These are phyloP conservation scores for Globisporangium nodosum DNA, from an alignment of 352 stramenopile species.

Conservation along the genomic window DNA sequence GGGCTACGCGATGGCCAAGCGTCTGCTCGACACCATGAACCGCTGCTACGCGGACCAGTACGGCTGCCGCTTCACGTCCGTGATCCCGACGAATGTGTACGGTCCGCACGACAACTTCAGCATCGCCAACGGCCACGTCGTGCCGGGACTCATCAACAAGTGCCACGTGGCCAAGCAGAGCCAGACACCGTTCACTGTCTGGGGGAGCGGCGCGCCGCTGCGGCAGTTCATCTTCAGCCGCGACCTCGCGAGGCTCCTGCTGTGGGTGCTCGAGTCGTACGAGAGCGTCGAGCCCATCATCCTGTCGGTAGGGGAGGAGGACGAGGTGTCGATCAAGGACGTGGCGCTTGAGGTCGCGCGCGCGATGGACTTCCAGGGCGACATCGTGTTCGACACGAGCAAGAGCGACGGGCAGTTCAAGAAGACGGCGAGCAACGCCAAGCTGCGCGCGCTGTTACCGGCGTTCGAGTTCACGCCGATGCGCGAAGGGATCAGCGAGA, in stretches of 20 bases:
- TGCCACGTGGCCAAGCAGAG: slow-evolving; percentile 95
- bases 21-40: slow-evolving; percentile 98
- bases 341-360: slow-evolving; percentile 81
- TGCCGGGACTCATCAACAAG: slow-evolving; percentile 98
- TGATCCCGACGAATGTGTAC: slow-evolving; percentile 99
- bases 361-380: slow-evolving; percentile 74
- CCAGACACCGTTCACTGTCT: slow-evolving; percentile 89
- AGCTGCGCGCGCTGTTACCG: slow-evolving; percentile 86
- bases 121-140: slow-evolving; percentile 96
- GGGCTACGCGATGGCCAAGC: slow-evolving; percentile 97
- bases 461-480: slow-evolving; percentile 95
- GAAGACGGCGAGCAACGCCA: slow-evolving; percentile 97
- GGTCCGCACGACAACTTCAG: slow-evolving; percentile 98
- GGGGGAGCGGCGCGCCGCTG: slow-evolving; percentile 92
- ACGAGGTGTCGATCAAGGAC: slow-evolving; percentile 95
- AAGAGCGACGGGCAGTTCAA: slow-evolving; percentile 99
- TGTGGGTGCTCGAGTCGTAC: slow-evolving; percentile 73
- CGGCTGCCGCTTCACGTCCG: slow-evolving; percentile 96
- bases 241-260: slow-evolving; percentile 94
- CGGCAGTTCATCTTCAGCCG: slow-evolving; percentile 97
- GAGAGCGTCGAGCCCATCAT: slow-evolving; percentile 94
- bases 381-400: slow-evolving; percentile 89
- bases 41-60: slow-evolving; percentile 95
- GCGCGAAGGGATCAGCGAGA: slow-evolving; percentile 62
- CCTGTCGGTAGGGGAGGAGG: slow-evolving; percentile 91